Percentiles rank a stretch among this genome's conserved stretches.
Conservation (phyloP, 2,329 filamentous ascomycete species). For the Stachybotrys echinatus region DNA sequence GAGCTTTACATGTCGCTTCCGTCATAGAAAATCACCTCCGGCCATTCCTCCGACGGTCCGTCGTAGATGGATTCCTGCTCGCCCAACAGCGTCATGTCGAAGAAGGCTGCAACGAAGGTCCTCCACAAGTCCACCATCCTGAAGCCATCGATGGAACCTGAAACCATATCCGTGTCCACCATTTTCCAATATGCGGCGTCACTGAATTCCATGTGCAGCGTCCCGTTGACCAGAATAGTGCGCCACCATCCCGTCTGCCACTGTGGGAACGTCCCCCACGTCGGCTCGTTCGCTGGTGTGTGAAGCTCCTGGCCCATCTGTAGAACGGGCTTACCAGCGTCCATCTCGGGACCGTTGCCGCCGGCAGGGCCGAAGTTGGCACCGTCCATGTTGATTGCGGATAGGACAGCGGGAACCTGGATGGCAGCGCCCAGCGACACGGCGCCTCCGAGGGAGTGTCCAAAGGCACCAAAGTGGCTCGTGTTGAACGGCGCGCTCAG, state of each 20-base stretch:
- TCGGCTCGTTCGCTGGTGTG: constrained; percentile 4
- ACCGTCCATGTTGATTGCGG: constrained; percentile 16
- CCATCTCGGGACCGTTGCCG: constrained; percentile 7
- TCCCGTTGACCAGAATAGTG: constrained; percentile 5
- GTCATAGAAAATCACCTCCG: constrained; percentile 3
- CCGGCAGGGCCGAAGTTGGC: constrained; percentile 1
- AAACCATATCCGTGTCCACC: constrained; percentile 1
- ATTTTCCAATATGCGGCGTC: constrained; percentile 9
- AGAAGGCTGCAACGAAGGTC: constrained; percentile 6
- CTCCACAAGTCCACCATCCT: constrained; percentile 7
- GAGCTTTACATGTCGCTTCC: no score
- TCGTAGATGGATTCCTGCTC: constrained; percentile 3
- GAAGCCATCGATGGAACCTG: constrained; percentile 6
- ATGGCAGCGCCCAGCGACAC: constrained; percentile 10
- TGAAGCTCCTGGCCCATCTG: constrained; percentile 14
- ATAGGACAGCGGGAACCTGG: constrained; percentile 2
- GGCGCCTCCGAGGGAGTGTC: constrained; percentile 16
- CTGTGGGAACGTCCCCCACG: constrained; percentile 6
- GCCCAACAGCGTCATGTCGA: constrained; percentile 5
- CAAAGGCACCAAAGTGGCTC: constrained; percentile 11
- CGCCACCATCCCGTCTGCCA: constrained; percentile 9
- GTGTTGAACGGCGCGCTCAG: constrained; percentile 11
- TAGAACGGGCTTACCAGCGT: constrained; percentile 14
- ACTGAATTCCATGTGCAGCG: constrained; percentile 6
- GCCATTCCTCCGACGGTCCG: constrained; percentile 1